Evolutionary conservation across 1,284 basidiomycete genomes (phyloP).

Genomic region (Phellinidium pouzarii): DNA sequence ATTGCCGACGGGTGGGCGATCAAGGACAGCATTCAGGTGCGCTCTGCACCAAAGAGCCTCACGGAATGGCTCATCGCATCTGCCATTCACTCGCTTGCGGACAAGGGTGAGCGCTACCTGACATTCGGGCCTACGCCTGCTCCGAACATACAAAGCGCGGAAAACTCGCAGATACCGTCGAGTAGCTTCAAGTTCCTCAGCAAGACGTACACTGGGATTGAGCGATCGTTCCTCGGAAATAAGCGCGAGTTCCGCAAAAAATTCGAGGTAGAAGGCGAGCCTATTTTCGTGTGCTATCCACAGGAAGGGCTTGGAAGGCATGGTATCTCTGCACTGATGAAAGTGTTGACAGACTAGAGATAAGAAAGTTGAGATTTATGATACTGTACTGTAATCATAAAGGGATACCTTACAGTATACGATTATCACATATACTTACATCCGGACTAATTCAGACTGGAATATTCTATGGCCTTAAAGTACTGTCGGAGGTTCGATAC

Average conservation of each 20-base stretch:
- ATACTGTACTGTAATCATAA: neutral
- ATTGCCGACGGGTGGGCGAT: constrained; percentile 42
- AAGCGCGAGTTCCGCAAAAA: constrained; percentile 43
- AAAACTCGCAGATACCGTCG: constrained; percentile 29
- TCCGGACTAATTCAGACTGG: too few species aligned
- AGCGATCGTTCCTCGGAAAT: constrained; percentile 34
- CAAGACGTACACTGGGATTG: constrained; percentile 40
- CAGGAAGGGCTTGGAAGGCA: constrained; percentile 26
- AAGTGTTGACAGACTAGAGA: constrained; percentile 22
- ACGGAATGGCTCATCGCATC: constrained; percentile 32
- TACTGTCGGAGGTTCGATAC: too few species aligned
- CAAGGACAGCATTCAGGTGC: constrained; percentile 26
- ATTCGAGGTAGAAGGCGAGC: constrained; percentile 33
- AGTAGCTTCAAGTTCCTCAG: constrained; percentile 37
- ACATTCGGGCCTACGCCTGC: constrained; percentile 45
- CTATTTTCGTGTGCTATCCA: constrained; percentile 27
- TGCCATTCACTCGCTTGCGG: constrained; percentile 39
- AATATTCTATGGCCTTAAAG: too few species aligned
- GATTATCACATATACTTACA: neutral
- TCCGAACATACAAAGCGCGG: constrained; percentile 29
- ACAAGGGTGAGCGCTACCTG: constrained; percentile 35
- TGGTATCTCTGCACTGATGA: constrained; percentile 35
- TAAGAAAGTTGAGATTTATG: neutral
- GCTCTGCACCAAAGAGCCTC: constrained; percentile 16
- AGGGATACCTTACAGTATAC: neutral